These are phyloP conservation scores for Penicillium goetzii DNA, from an alignment of 495 filamentous ascomycete species.

Conservation along the genomic window DNA sequence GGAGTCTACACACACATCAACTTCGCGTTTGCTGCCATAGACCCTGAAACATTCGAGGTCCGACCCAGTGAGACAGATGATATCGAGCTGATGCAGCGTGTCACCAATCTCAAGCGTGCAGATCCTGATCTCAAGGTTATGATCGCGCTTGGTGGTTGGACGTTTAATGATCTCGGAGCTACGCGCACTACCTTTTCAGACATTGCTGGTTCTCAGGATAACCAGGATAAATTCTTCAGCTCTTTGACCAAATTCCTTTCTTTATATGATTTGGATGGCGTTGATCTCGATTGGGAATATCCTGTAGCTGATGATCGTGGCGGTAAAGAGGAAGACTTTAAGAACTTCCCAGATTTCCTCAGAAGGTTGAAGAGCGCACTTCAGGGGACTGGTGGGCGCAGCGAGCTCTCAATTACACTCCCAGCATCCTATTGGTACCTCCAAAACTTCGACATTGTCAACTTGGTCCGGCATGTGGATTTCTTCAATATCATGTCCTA, in stretches of 20 bases:
- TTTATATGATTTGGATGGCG: constrained; percentile 57
- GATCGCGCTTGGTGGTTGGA: constrained; percentile 51
- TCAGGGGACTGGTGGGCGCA: constrained; percentile 28
- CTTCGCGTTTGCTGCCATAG: constrained; percentile 36
- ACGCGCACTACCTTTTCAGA: constrained; percentile 33
- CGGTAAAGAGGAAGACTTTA: constrained; percentile 41
- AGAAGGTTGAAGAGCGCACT: constrained; percentile 44
- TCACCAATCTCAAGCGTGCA: constrained; percentile 41
- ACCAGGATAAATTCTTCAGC: constrained; percentile 49
- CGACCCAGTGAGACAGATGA: neutral
- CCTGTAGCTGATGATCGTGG: constrained; percentile 44
- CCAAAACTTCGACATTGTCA: constrained; percentile 43
- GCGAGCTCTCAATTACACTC: constrained; percentile 40
- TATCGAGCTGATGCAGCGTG: constrained; percentile 27
- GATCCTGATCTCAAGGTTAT: constrained; percentile 37
- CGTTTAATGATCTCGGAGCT: constrained; percentile 38
- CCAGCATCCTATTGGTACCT: constrained; percentile 58
- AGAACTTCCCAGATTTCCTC: constrained; percentile 47
- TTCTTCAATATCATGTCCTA: constrained; percentile 62
- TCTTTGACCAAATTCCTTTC: constrained; percentile 47
- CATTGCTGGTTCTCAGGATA: constrained; percentile 30
- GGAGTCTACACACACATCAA: constrained; percentile 46
- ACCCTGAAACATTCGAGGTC: constrained; percentile 42
- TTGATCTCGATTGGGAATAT: constrained; percentile 39
- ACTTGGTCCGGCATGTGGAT: constrained; percentile 39